Conservation (phyloP, 306 rosid species). For the cucumber (Cucumis sativus) region Cucumber_9930_V3 NC_026656.2:8822501-8823000, state of each 20-base stretch:
- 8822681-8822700: background rate
- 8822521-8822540: background rate
- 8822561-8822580: background rate
- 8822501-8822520: conserved; percentile 1
- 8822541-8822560: background rate
- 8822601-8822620: background rate
- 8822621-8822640: background rate
- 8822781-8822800: background rate
- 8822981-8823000: too few relatives aligned
- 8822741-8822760: background rate
- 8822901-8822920: too few relatives aligned
- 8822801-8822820: background rate
- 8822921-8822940: too few relatives aligned
- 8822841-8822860: too few relatives aligned
- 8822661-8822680: background rate
- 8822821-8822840: background rate
- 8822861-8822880: too few relatives aligned
- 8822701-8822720: background rate
- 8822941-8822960: too few relatives aligned
- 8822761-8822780: background rate
- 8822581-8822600: background rate
- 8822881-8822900: too few relatives aligned
- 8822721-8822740: background rate
- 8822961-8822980: too few relatives aligned
- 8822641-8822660: background rate